Evolutionary conservation across 164 flowering plant species (phyloP).

Genomic region (Dillenia turbinata): DNA sequence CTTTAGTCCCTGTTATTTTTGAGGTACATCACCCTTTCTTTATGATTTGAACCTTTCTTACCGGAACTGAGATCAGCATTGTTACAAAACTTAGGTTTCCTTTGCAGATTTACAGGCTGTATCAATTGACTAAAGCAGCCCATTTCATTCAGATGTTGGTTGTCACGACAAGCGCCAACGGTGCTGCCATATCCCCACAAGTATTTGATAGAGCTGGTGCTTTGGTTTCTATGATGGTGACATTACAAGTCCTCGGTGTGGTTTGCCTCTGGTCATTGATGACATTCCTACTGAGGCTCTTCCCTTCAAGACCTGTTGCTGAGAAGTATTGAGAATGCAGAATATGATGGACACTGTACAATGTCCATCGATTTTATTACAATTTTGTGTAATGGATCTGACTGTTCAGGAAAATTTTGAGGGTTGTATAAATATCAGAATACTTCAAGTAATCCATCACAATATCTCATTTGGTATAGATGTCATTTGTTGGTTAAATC

Average conservation of each 20-base stretch:
- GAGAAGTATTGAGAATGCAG: slow-evolving; percentile 47
- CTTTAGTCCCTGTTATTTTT: slow-evolving; percentile 78
- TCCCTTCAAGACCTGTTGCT: slow-evolving; percentile 90
- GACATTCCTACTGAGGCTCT: slow-evolving; percentile 83
- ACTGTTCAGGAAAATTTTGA: too few relatives aligned
- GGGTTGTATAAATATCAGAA: too few relatives aligned
- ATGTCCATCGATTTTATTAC: too few relatives aligned
- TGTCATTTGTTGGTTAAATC: too few relatives aligned
- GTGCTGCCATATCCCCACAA: slow-evolving; percentile 28
- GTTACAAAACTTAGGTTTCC: slow-evolving; percentile 6
- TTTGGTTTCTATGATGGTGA: slow-evolving; percentile 47
- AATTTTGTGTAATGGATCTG: too few relatives aligned
- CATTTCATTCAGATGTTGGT: slow-evolving; percentile 58
- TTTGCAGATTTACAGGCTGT: slow-evolving; percentile 73
- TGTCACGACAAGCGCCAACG: slow-evolving; percentile 36
- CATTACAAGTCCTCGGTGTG: slow-evolving; percentile 61
- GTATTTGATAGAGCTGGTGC: slow-evolving; percentile 51
- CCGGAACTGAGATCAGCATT: background rate
- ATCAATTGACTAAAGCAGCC: slow-evolving; percentile 68
- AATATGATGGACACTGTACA: too few relatives aligned
- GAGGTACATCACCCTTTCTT: slow-evolving; percentile 43
- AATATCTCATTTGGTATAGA: too few relatives aligned
- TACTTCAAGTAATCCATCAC: too few relatives aligned
- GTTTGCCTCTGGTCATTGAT: slow-evolving; percentile 86
- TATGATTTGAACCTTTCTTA: background rate